These are phyloP conservation scores for Aureobasidium musti DNA, from an alignment of 2,329 filamentous ascomycete genomes.

Conservation along the genomic window DNA sequence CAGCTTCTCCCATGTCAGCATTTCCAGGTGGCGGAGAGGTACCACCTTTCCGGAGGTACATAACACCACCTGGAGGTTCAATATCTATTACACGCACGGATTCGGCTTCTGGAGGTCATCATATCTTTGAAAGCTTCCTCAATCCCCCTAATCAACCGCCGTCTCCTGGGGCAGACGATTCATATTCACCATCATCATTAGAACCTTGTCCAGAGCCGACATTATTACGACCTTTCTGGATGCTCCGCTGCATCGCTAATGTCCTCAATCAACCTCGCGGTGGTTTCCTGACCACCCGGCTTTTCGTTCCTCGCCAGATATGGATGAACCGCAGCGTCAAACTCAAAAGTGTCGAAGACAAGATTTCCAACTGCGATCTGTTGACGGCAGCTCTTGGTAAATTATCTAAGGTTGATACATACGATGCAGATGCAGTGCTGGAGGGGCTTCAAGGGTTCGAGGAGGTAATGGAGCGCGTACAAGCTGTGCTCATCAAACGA, in stretches of 20 bases:
- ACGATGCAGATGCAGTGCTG: conserved; percentile 85
- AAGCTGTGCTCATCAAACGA: conserved; percentile 73
- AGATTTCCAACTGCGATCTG: conserved; percentile 86
- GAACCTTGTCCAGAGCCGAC: conserved; percentile 90
- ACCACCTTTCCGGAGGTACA: conserved; percentile 14
- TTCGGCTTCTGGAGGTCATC: conserved; percentile 64
- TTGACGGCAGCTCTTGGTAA: conserved; percentile 75
- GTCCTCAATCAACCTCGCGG: conserved; percentile 88
- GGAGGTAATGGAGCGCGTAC: conserved; percentile 80
- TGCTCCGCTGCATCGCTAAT: conserved; percentile 93
- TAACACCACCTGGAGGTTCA: conserved; percentile 21
- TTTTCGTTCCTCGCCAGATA: conserved; percentile 89
- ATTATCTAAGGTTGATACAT: conserved; percentile 80
- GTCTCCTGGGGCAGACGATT: conserved; percentile 44
- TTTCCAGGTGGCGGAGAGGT: conserved; percentile 22
- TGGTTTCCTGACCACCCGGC: conserved; percentile 84
- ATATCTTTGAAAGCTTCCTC: conserved; percentile 70
- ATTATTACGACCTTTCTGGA: conserved; percentile 92
- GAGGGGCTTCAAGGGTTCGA: conserved; percentile 95
- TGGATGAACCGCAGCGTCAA: conserved; percentile 95
- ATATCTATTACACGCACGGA: conserved; percentile 5
- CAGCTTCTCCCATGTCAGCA: conserved; percentile 31
- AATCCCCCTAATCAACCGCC: conserved; percentile 33
- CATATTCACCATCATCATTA: conserved; percentile 69
- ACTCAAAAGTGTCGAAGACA: conserved; percentile 87